Percentiles rank a stretch among this genome's conserved stretches.
Evolutionary conservation across 768 basidiomycete species (phyloP).

Genomic region (Gloeophyllum trabeum): DNA sequence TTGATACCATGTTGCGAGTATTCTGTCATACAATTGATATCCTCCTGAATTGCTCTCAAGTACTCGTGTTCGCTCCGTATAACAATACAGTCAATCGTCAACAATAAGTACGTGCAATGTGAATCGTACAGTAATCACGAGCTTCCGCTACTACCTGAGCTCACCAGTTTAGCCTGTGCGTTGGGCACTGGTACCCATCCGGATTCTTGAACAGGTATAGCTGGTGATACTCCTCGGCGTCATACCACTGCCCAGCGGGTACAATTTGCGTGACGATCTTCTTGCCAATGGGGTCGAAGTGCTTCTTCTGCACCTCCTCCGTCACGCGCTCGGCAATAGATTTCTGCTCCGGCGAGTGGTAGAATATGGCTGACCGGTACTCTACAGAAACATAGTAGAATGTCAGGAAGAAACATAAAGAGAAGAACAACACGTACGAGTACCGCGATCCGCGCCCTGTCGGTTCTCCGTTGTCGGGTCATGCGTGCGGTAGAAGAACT

Average conservation of each 20-base stretch:
- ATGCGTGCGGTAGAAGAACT: constrained; percentile 93
- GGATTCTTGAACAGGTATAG: constrained; percentile 80
- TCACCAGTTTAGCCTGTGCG: constrained; percentile 79
- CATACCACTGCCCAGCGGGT: constrained; percentile 66
- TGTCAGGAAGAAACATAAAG: neutral
- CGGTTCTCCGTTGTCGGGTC: constrained; percentile 79
- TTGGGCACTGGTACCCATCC: constrained; percentile 84
- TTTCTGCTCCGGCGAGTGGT: constrained; percentile 59
- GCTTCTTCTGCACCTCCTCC: constrained; percentile 71
- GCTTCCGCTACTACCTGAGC: no score
- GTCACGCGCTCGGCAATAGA: constrained; percentile 67
- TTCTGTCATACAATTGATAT: no score
- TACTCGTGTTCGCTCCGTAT: no score
- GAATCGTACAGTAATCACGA: no score
- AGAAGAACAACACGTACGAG: constrained; percentile 39
- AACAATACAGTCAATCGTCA: no score
- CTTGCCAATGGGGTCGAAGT: constrained; percentile 56
- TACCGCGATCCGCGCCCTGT: constrained; percentile 70
- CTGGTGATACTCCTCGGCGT: constrained; percentile 79
- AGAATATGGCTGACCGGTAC: constrained; percentile 92
- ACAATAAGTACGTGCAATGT: no score
- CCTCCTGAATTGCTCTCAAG: no score
- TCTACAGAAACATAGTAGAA: constrained; percentile 30
- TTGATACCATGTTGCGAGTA: no score
- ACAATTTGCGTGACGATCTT: constrained; percentile 74